Evolutionary conservation across 129 eudicot species (phyloP).

Genomic region (Escallonia rubra): DNA sequence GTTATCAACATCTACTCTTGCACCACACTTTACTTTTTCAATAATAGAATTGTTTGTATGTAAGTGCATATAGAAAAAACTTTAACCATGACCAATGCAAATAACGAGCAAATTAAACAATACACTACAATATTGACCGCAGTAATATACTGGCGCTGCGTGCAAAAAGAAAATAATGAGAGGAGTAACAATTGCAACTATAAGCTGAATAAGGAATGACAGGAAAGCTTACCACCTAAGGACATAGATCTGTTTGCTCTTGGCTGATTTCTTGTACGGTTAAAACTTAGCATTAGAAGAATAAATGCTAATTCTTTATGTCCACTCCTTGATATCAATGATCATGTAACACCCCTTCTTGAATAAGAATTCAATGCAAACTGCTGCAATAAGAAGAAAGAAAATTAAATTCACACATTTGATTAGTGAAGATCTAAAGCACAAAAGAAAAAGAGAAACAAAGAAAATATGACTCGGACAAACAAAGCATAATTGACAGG

Average conservation of each 20-base stretch:
- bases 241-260: slow-evolving; percentile 61
- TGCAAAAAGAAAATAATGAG: neutral
- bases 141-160: neutral
- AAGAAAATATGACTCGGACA: slow-evolving; percentile 2
- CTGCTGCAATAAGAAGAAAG: slow-evolving; percentile 11
- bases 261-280: slow-evolving; percentile 50
- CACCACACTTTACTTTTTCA: no score
- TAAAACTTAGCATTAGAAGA: slow-evolving; percentile 49
- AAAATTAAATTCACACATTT: neutral
- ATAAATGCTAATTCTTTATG: neutral
- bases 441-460: neutral
- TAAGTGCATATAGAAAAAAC: neutral
- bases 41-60: no score
- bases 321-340: slow-evolving; percentile 25
- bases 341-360: slow-evolving; percentile 10
- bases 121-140: neutral
- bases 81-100: neutral
- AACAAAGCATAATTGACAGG: slow-evolving; percentile 4
- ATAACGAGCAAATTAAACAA: neutral
- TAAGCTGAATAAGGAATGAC: slow-evolving; percentile 1
- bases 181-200: neutral
- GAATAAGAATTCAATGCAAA: slow-evolving; percentile 4
- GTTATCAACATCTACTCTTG: no score
- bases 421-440: neutral
- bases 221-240: slow-evolving; percentile 46